A percentile compares a stretch with the other conserved stretches of the same genome.
phyloP scores from a whole-genome alignment of 2,329 filamentous ascomycete species.

The Ophiocordyceps polyrhachis-furcata region DNA sequence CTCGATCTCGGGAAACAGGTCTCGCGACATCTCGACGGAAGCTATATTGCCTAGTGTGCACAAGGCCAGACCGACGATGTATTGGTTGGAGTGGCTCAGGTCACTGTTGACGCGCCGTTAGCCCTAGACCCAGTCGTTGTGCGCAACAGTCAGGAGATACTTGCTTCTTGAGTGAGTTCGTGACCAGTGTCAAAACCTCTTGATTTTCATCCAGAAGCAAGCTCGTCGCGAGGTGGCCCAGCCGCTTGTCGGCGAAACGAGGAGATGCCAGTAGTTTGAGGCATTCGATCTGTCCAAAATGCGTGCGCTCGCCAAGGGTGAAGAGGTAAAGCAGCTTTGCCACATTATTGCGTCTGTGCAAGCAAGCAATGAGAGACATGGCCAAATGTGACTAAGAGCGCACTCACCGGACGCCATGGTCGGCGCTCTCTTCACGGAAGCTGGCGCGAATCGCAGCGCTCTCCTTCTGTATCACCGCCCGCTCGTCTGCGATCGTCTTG shows the following conservation, averaged over 20 bases:
- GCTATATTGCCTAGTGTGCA: conserved; percentile 97
- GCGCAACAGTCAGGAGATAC: conserved; percentile 6
- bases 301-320: conserved; percentile 88
- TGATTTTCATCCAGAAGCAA: conserved; percentile 94
- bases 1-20: conserved; percentile 92
- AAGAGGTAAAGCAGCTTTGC: conserved; percentile 97
- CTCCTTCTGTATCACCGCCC: conserved; percentile 96
- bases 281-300: conserved; percentile 99
- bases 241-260: conserved; percentile 89
- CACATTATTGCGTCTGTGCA: conserved; percentile 80
- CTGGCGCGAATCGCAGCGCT: conserved; percentile 94
- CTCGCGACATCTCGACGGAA: conserved; percentile 93
- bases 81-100: conserved; percentile 92
- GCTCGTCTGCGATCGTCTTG: conserved; percentile 97
- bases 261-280: conserved; percentile 92
- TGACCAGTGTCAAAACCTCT: conserved; percentile 90
- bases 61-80: conserved; percentile 88
- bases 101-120: conserved; percentile 39
- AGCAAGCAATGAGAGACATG: background rate
- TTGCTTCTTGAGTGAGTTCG: conserved; percentile 94
- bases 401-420: conserved; percentile 69
- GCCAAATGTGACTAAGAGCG: background rate
- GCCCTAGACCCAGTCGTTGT: background rate
- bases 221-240: conserved; percentile 94
- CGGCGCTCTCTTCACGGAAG: conserved; percentile 90